Percentiles rank a stretch among this genome's conserved stretches.
Conservation (phyloP, 257 asterid genomes). For the Nicotiana undulata region DNA sequence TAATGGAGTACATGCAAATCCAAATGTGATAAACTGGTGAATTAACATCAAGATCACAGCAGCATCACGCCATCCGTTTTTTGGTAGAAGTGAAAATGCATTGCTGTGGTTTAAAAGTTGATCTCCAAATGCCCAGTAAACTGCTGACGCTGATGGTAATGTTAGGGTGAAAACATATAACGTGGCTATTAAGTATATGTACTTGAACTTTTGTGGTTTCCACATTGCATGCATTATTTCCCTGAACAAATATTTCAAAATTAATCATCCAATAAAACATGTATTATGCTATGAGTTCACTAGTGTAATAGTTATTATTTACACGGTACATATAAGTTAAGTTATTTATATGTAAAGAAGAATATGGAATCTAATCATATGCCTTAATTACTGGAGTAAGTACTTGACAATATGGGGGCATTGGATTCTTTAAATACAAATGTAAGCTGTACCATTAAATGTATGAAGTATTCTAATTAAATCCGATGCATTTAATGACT, state of each 20-base stretch:
- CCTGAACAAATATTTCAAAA: slow-evolving; percentile 23
- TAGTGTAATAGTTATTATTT: no score
- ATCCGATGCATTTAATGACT: slow-evolving; percentile 7
- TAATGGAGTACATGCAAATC: slow-evolving; percentile 88
- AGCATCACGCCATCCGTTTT: slow-evolving; percentile 58
- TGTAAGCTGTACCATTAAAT: background rate
- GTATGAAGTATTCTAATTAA: background rate
- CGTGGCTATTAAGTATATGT: slow-evolving; percentile 77
- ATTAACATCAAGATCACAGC: slow-evolving; percentile 94
- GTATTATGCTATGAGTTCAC: no score
- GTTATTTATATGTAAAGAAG: background rate
- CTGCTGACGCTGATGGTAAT: slow-evolving; percentile 78
- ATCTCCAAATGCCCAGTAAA: slow-evolving; percentile 97
- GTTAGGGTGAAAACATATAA: slow-evolving; percentile 86
- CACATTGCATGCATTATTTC: slow-evolving; percentile 98
- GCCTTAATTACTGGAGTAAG: background rate
- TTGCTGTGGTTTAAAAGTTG: slow-evolving; percentile 72
- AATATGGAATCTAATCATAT: slow-evolving; percentile 6
- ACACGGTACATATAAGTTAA: background rate
- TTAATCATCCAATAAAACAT: background rate
- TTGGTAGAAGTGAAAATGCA: slow-evolving; percentile 82
- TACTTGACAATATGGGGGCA: slow-evolving; percentile 14
- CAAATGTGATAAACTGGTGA: slow-evolving; percentile 94
- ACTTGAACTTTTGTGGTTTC: slow-evolving; percentile 96
- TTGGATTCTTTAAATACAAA: slow-evolving; percentile 2